Percentiles rank a stretch among this genome's conserved stretches.
Conservation (phyloP, 345 rosid genomes). For the Psidium friedrichsthalianum region DNA sequence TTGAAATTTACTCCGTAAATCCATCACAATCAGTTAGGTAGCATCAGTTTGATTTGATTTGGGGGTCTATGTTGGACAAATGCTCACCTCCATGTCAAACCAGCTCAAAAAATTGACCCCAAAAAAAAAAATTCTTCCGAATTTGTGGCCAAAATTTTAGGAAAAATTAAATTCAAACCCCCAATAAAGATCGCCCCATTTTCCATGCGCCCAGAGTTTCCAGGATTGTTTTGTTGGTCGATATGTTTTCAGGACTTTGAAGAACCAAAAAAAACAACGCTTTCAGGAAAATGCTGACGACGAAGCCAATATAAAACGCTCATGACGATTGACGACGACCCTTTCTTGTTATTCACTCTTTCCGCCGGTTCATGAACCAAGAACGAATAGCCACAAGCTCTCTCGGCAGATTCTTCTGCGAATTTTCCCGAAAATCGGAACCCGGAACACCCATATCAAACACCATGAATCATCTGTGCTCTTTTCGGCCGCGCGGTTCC, state of each 20-base stretch:
- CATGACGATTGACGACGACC: too few relatives aligned
- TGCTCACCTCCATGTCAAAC: neutral
- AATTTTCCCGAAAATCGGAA: too few relatives aligned
- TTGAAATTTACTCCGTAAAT: neutral
- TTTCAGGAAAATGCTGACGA: neutral
- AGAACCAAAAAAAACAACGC: neutral
- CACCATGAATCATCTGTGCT: too few relatives aligned
- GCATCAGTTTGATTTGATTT: neutral
- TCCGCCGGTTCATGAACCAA: too few relatives aligned
- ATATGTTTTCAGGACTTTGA: neutral
- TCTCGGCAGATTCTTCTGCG: too few relatives aligned
- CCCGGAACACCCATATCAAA: too few relatives aligned
- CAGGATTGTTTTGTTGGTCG: too few relatives aligned
- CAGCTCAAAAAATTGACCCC: neutral
- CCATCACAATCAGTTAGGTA: rapidly evolving
- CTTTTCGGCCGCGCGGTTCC: too few relatives aligned
- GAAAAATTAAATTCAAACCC: neutral
- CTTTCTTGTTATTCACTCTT: too few relatives aligned
- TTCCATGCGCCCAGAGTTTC: neutral
- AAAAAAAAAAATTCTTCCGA: neutral
- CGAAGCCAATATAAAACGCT: neutral
- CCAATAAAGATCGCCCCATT: neutral
- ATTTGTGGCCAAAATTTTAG: neutral
- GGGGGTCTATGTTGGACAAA: neutral
- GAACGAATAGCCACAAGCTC: too few relatives aligned